phyloP scores from a whole-genome alignment of 257 asterid species.

The Solanum chilense region DNA sequence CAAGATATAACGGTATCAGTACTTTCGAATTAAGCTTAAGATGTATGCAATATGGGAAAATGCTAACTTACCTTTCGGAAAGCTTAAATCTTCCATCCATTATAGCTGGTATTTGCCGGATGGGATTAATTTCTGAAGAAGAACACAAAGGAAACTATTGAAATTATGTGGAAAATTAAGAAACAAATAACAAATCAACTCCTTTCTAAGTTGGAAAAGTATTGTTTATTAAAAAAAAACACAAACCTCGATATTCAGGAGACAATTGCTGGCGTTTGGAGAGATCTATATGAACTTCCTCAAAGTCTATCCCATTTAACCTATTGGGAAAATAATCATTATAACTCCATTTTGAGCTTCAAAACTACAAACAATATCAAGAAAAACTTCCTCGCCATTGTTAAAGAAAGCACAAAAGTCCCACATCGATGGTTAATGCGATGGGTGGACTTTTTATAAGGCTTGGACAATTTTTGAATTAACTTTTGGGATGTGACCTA shows the following conservation, averaged over 20 bases:
- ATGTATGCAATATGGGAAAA: background rate
- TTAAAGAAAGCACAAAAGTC: too few relatives aligned
- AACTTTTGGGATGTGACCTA: too few relatives aligned
- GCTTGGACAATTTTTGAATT: too few relatives aligned
- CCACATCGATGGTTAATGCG: too few relatives aligned
- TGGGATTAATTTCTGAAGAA: constrained; percentile 56
- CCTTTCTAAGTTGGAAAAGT: background rate
- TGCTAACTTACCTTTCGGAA: constrained; percentile 49
- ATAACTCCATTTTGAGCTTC: too few relatives aligned
- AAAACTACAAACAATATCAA: too few relatives aligned
- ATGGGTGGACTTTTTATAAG: too few relatives aligned
- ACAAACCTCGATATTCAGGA: constrained; percentile 57
- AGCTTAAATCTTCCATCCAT: constrained; percentile 84
- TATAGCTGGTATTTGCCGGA: constrained; percentile 75
- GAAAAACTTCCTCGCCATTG: too few relatives aligned
- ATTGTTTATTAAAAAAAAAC: background rate
- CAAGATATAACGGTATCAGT: background rate
- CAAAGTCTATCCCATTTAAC: constrained; percentile 70
- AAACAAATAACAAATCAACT: background rate
- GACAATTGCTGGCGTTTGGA: constrained; percentile 44
- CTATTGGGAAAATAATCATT: constrained; percentile 4
- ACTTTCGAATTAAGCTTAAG: background rate
- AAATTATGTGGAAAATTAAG: background rate
- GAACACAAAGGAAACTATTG: background rate
- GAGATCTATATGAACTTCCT: constrained; percentile 52